Conservation (phyloP, 2,329 filamentous ascomycete genomes). For the Talaromyces atroroseus region DNA sequence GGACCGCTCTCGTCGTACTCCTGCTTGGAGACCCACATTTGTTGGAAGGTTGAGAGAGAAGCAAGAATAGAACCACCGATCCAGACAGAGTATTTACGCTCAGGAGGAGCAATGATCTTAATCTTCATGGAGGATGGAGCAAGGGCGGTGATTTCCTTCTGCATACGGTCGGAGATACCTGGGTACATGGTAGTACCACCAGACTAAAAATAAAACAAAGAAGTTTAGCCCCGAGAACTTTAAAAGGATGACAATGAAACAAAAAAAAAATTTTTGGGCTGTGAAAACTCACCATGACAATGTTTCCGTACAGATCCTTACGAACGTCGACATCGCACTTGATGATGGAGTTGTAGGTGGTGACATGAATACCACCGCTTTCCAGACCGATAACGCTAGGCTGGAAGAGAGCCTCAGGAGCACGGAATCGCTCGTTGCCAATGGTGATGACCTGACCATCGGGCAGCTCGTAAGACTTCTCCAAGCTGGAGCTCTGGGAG, state of each 20-base stretch:
- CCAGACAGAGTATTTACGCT: constrained; percentile 99
- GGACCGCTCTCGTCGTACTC: constrained; percentile 99
- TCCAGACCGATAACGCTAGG: constrained; percentile 97
- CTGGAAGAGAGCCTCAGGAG: constrained; percentile 99
- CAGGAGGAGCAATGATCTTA: constrained; percentile 99
- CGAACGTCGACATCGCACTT: constrained; percentile 99
- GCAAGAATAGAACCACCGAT: constrained; percentile 99
- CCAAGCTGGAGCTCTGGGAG: constrained; percentile 94
- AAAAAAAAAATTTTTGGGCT: neutral
- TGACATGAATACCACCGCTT: constrained; percentile 97
- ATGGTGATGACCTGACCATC: constrained; percentile 99
- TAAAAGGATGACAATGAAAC: neutral
- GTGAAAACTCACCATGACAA: constrained; percentile 83
- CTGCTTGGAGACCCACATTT: constrained; percentile 99
- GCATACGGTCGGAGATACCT: constrained; percentile 99
- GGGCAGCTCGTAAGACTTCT: constrained; percentile 99
- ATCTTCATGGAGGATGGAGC: constrained; percentile 99
- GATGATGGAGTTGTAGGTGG: constrained; percentile 99
- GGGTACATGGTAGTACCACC: constrained; percentile 99
- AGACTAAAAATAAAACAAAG: constrained; percentile 57
- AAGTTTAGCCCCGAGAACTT: neutral
- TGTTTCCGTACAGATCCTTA: constrained; percentile 99
- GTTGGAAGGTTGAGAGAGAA: constrained; percentile 99
- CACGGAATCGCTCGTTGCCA: constrained; percentile 99
- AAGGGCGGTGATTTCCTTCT: constrained; percentile 99